Percentiles rank a stretch among this genome's conserved stretches.
phyloP scores from a whole-genome alignment of 139 green algal genomes.

The Micromonas pusilla region DNA sequence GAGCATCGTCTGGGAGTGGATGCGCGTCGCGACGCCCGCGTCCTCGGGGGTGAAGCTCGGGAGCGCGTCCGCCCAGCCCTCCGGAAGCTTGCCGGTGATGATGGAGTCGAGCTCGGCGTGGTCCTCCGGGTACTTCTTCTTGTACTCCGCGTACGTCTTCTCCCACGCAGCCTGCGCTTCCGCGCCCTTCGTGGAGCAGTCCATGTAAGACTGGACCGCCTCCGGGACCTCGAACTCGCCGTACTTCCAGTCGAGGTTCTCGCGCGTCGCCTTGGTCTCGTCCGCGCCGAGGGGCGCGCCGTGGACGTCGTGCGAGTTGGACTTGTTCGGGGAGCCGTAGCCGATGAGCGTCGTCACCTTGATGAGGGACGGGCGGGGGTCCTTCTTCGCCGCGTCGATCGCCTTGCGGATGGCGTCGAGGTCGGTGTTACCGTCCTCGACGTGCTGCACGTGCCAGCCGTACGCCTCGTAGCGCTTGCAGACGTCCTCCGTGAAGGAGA shows the following conservation, averaged over 20 bases:
- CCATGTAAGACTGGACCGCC: slow-evolving; percentile 48
- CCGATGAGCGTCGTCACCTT: slow-evolving; percentile 93
- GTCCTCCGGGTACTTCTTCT: slow-evolving; percentile 70
- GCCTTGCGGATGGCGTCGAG: slow-evolving; percentile 71
- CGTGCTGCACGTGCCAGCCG: slow-evolving; percentile 48
- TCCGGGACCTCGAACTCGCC: slow-evolving; percentile 87
- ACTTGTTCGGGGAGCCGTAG: slow-evolving; percentile 98
- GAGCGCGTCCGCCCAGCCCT: slow-evolving; percentile 73
- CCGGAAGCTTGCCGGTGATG: slow-evolving; percentile 72
- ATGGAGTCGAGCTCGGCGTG: slow-evolving; percentile 74
- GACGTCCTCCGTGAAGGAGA: slow-evolving; percentile 99
- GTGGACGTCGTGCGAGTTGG: slow-evolving; percentile 93
- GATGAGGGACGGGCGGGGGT: slow-evolving; percentile 94
- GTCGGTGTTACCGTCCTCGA: slow-evolving; percentile 94
- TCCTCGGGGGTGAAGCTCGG: slow-evolving; percentile 85
- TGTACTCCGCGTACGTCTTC: slow-evolving; percentile 51
- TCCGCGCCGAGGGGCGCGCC: slow-evolving; percentile 87
- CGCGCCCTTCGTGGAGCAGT: slow-evolving; percentile 48
- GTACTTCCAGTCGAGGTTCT: slow-evolving; percentile 91
- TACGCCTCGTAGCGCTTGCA: slow-evolving; percentile 75
- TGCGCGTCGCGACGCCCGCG: slow-evolving; percentile 88
- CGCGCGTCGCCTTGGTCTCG: slow-evolving; percentile 86
- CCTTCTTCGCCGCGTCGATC: slow-evolving; percentile 74
- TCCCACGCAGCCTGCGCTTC: slow-evolving; percentile 72
- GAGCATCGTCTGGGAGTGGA: slow-evolving; percentile 88